These are phyloP conservation scores for Nitzschia sp. DNA, from an alignment of 108 stramenopile species.

Conservation along the genomic window DNA sequence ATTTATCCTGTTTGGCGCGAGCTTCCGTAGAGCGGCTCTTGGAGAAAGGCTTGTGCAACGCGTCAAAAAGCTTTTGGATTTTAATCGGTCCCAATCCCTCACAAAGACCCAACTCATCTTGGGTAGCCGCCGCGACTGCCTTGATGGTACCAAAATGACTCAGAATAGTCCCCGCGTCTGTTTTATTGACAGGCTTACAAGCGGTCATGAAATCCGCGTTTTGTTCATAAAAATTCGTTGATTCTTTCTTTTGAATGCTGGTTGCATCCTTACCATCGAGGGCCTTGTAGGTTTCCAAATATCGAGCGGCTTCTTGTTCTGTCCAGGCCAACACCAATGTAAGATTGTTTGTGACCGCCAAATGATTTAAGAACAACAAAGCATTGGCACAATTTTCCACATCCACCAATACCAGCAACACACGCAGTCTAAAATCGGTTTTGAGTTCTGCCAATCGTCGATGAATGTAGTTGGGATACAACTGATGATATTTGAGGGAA, in stretches of 20 bases:
- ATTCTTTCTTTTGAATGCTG: slow-evolving; percentile 68
- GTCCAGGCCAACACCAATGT: slow-evolving; percentile 86
- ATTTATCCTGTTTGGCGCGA: not conserved
- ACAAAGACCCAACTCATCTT: slow-evolving; percentile 75
- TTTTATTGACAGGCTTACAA: slow-evolving; percentile 71
- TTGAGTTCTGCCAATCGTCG: slow-evolving; percentile 66
- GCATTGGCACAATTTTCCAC: slow-evolving; percentile 77
- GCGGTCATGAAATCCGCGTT: slow-evolving; percentile 63
- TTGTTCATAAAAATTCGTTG: slow-evolving; percentile 58
- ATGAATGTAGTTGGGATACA: slow-evolving; percentile 72
- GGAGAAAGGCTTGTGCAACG: slow-evolving; percentile 81
- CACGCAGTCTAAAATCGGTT: slow-evolving; percentile 66
- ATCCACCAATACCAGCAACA: slow-evolving; percentile 88
- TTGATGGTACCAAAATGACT: slow-evolving; percentile 61
- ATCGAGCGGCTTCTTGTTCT: slow-evolving; percentile 86
- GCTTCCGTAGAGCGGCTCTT: slow-evolving; percentile 4
- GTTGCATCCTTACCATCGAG: slow-evolving; percentile 86
- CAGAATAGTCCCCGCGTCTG: slow-evolving; percentile 70
- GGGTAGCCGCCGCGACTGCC: slow-evolving; percentile 54
- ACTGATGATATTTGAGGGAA: slow-evolving; percentile 71
- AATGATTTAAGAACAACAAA: slow-evolving; percentile 70
- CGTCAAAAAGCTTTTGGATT: slow-evolving; percentile 68
- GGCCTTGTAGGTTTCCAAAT: slow-evolving; percentile 92
- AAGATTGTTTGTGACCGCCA: slow-evolving; percentile 68
- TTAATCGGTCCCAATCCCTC: slow-evolving; percentile 84